Conservation (phyloP, 2,329 filamentous ascomycete genomes). For the Phoma sp. region DNA sequence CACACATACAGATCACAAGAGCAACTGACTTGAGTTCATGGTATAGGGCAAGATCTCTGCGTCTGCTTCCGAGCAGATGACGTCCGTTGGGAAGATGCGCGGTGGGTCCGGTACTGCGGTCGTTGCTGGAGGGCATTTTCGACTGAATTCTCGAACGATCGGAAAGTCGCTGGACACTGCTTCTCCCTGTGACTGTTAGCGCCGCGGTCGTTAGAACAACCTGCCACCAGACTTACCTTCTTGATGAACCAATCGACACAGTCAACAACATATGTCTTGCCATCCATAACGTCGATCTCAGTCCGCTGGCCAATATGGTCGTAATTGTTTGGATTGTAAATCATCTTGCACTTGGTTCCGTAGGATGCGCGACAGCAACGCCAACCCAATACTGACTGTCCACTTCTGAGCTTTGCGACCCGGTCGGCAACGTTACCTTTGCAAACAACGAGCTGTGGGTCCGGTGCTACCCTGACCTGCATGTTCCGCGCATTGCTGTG, state of each 20-base stretch:
- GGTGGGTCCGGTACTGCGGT: conserved; percentile 16
- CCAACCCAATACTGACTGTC: conserved; percentile 52
- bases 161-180: conserved; percentile 25
- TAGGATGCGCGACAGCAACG: conserved; percentile 47
- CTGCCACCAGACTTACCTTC: conserved; percentile 4
- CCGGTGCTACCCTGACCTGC: conserved; percentile 46
- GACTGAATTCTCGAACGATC: conserved; percentile 27
- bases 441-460: conserved; percentile 62
- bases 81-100: conserved; percentile 31
- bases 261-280: conserved; percentile 45
- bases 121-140: conserved; percentile 30
- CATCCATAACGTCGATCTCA: conserved; percentile 39
- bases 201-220: too few species aligned
- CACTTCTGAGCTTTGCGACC: conserved; percentile 51
- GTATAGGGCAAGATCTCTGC: conserved; percentile 2
- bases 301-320: conserved; percentile 34
- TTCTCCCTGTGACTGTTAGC: conserved; percentile 17
- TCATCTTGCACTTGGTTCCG: conserved; percentile 47
- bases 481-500: conserved; percentile 22
- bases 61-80: conserved; percentile 27
- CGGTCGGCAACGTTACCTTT: conserved; percentile 60
- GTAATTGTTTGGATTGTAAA: conserved; percentile 44
- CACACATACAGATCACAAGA: too few species aligned
- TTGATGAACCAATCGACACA: conserved; percentile 49
- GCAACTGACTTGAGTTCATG: conserved; percentile 2